Evolutionary conservation across 176 grass and related monocot genomes (phyloP).

Genomic region (Oryza brachyantha): DNA sequence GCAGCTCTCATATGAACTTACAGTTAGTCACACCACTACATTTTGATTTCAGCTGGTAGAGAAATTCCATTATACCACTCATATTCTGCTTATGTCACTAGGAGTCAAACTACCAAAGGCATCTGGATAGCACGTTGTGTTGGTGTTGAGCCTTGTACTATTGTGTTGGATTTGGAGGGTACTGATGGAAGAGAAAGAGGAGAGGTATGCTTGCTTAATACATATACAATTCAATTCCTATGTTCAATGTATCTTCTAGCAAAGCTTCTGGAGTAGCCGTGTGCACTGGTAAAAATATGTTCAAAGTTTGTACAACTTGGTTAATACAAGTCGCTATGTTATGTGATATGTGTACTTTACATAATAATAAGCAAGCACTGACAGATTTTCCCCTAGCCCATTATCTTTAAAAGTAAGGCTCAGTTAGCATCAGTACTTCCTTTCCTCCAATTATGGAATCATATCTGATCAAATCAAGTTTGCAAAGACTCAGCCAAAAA

Average conservation of each 20-base stretch:
- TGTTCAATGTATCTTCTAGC: background rate
- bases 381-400: background rate
- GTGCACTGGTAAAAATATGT: background rate
- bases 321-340: background rate
- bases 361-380: background rate
- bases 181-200: slow-evolving; percentile 97
- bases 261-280: background rate
- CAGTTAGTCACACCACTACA: background rate
- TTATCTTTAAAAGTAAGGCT: background rate
- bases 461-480: background rate
- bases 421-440: background rate
- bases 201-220: slow-evolving; percentile 52
- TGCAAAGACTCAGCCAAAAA: no score
- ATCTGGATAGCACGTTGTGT: slow-evolving; percentile 82
- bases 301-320: background rate
- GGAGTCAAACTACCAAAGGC: slow-evolving; percentile 98
- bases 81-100: slow-evolving; percentile 35
- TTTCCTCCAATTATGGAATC: background rate
- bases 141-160: slow-evolving; percentile 83
- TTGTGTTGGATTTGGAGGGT: slow-evolving; percentile 91
- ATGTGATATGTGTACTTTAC: background rate
- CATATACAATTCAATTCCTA: background rate
- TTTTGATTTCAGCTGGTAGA: background rate
- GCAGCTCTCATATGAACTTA: background rate
- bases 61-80: background rate